These are phyloP conservation scores for Trematosphaeria pertusa DNA, from an alignment of 2,329 filamentous ascomycete species.

Conservation along the genomic window DNA sequence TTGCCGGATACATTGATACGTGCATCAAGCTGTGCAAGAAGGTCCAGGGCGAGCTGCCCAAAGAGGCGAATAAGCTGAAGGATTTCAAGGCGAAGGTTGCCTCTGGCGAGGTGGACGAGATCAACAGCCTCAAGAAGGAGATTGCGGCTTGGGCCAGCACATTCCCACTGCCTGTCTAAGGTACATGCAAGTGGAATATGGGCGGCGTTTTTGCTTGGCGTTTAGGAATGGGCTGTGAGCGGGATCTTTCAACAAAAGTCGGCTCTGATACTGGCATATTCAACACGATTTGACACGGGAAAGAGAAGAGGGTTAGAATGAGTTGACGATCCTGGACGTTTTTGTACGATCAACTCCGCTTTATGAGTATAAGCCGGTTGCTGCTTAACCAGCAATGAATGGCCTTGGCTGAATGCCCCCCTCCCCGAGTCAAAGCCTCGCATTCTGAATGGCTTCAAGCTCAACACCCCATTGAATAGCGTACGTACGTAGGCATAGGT, in stretches of 20 bases:
- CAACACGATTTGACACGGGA: background rate
- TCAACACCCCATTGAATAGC: no score
- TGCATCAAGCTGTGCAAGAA: conserved; percentile 90
- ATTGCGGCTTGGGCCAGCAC: conserved; percentile 83
- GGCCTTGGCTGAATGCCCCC: no score
- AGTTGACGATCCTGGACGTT: no score
- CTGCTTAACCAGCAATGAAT: background rate
- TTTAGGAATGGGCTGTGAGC: background rate
- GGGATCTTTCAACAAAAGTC: background rate
- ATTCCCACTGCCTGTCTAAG: conserved; percentile 87
- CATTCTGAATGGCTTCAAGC: no score
- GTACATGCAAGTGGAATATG: background rate
- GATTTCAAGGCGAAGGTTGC: conserved; percentile 97
- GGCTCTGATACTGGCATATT: background rate
- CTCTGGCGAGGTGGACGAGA: conserved; percentile 77
- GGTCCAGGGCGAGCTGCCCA: conserved; percentile 82
- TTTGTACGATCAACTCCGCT: background rate
- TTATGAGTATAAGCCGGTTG: background rate
- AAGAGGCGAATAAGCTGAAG: conserved; percentile 99
- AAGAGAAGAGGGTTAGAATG: background rate
- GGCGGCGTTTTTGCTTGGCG: no score
- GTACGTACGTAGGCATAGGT: no score
- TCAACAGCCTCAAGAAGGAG: conserved; percentile 86
- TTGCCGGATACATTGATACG: conserved; percentile 87
- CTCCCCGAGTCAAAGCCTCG: no score